Base-by-base conservation (phyloP, 176 grass and related monocot genomes). In the Secale cereale region DNA sequence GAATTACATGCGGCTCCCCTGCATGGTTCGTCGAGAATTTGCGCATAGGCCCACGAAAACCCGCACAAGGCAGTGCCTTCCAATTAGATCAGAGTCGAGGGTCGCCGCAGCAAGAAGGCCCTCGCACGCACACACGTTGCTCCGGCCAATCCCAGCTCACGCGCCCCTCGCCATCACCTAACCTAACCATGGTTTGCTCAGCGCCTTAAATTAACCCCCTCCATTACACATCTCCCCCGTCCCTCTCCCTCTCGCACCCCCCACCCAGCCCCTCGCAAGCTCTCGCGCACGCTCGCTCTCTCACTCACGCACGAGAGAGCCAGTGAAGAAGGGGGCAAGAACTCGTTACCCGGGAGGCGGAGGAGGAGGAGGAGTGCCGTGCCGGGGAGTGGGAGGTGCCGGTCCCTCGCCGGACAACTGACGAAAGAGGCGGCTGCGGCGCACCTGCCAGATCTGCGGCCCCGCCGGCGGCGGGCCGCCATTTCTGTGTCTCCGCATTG, bases 381-480 rank as follows among this genome's bases (percentile, higher is more conserved):
- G 48, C 11, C 16, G 57, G 10, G 17, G 41, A 31, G 76, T 29
- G 77, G 25, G 32, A 57, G 75, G 16, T 22, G 26, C 67, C 26
- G 75, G 8, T 26, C 65, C 29, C 33, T 5, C 59, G 59, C 10
- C 37, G 78, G 20, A 66, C 33, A 54, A 15, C 32, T 67, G 68
- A 45, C 10, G 71, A 27, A 37, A 41, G 10, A 29, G 71, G 41
- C 70, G 70, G 15, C 70, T 9, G 28, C 65, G 72, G 74, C 75
- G 45, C 35, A 19, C 41, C 27, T 11, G 27, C 80, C 75, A 87
- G 85, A 90, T 90, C 85, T 90, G 85, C 85, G 30, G 76, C 59
- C 65, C 67, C 36, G 84, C 17, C 67, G 80, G 45, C 28, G 78
- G 80, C 67, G 77, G 61, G 62, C 68, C 50, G 64, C 36, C 85